phyloP scores from a whole-genome alignment of 768 basidiomycete species.

The Ephemerocybe angulata region DNA sequence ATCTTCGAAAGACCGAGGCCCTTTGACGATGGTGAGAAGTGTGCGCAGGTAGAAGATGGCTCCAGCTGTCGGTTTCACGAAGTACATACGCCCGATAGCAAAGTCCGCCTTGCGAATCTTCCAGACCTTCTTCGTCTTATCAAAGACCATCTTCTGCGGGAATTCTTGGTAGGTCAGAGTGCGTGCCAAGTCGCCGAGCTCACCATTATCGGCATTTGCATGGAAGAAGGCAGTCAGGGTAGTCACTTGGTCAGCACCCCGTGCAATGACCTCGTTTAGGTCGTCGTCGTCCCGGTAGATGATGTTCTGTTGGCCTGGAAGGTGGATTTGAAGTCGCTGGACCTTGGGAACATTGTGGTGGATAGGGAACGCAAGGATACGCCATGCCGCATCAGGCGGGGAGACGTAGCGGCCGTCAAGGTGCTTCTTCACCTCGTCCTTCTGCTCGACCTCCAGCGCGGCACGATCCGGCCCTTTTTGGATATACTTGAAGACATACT shows the following conservation, averaged over 20 bases:
- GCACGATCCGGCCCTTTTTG: conserved; percentile 45
- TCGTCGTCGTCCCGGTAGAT: conserved; percentile 29
- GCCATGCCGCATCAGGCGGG: conserved; percentile 32
- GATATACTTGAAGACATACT: conserved; percentile 49
- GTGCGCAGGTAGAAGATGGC: conserved; percentile 39
- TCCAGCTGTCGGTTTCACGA: conserved; percentile 31
- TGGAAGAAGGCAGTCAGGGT: conserved; percentile 29
- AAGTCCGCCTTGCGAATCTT: conserved; percentile 18
- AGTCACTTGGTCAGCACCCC: conserved; percentile 15
- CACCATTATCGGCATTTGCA: conserved; percentile 21
- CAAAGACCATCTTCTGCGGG: conserved; percentile 19
- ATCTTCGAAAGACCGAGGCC: conserved; percentile 26
- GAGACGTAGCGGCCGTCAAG: conserved; percentile 38
- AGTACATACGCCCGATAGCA: conserved; percentile 41
- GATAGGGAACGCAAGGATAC: conserved; percentile 28
- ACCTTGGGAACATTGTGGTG: conserved; percentile 38
- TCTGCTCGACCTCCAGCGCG: conserved; percentile 29
- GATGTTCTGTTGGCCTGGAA: conserved; percentile 37
- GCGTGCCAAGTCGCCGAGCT: not conserved
- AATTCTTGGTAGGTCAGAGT: conserved; percentile 33
- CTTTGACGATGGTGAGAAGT: conserved; percentile 37
- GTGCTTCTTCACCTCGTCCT: conserved; percentile 36
- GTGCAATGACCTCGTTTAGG: conserved; percentile 15
- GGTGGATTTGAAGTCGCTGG: conserved; percentile 40
- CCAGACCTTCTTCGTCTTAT: conserved; percentile 23